Percentiles rank a stretch among this genome's conserved stretches.
Conservation (phyloP, 2,329 filamentous ascomycete genomes). For the Aspergillus clavatus region DNA sequence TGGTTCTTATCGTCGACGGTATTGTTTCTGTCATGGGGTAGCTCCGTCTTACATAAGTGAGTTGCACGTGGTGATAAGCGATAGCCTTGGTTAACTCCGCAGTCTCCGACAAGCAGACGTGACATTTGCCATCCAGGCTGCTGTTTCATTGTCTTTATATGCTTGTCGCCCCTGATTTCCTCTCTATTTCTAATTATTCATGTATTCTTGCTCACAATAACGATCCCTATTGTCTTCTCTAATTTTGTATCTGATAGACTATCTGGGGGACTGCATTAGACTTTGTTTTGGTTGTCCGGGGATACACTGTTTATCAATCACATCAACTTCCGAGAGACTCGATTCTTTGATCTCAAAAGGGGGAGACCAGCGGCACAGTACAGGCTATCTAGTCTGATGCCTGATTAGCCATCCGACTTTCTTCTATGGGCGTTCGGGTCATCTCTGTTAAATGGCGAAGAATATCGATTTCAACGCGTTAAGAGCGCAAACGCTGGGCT, state of each 20-base stretch:
- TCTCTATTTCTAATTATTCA: background rate
- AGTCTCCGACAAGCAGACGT: conserved; percentile 9
- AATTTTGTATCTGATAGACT: background rate
- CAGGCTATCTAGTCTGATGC: background rate
- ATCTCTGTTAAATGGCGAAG: conserved; percentile 56
- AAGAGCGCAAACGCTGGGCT: conserved; percentile 78
- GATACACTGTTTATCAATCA: background rate
- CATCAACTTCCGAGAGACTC: background rate
- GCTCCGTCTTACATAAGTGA: background rate
- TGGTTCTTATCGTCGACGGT: background rate
- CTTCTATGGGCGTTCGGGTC: background rate
- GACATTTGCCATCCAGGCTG: background rate
- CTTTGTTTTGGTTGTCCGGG: background rate
- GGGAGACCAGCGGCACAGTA: no score
- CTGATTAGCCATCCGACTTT: background rate
- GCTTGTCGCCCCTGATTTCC: background rate
- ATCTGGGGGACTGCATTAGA: background rate
- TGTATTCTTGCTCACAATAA: background rate
- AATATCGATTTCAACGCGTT: conserved; percentile 63
- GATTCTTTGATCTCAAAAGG: background rate
- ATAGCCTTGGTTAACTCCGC: conserved; percentile 19
- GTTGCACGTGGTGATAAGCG: conserved; percentile 16
- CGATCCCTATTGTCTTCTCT: background rate
- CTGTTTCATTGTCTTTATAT: background rate
- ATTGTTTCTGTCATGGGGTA: background rate